Conservation (phyloP, 345 rosid genomes). For the Toxicodendron radicans region DNA sequence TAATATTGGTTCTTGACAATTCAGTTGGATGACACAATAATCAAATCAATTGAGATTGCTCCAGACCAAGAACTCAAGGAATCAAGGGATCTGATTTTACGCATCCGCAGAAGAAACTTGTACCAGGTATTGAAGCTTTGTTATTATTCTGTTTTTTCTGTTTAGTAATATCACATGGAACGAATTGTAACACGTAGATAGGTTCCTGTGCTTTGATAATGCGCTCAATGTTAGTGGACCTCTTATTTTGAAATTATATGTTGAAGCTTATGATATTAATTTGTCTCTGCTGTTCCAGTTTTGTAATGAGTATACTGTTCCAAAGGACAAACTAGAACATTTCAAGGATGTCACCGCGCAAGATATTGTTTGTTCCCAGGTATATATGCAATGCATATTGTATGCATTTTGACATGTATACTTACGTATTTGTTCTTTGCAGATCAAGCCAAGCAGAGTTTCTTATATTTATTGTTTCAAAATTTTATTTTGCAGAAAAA, state of each 20-base stretch:
- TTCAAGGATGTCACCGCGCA: constrained; percentile 78
- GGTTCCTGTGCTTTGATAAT: neutral
- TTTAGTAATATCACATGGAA: no score
- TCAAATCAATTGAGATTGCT: constrained; percentile 82
- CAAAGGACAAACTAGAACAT: constrained; percentile 75
- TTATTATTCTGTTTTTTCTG: constrained; percentile 9
- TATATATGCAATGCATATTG: constrained; percentile 18
- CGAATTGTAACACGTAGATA: neutral
- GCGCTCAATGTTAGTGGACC: neutral
- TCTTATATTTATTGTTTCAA: constrained; percentile 9
- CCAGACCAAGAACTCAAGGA: constrained; percentile 70
- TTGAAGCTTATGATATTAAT: neutral
- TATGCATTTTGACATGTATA: neutral
- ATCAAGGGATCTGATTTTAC: constrained; percentile 73
- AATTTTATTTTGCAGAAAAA: constrained; percentile 47
- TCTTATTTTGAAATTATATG: neutral
- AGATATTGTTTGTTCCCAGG: constrained; percentile 96
- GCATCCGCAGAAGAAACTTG: constrained; percentile 82
- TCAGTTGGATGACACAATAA: constrained; percentile 87
- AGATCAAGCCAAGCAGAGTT: neutral
- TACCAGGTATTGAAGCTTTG: constrained; percentile 58
- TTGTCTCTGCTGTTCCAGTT: constrained; percentile 53
- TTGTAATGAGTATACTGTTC: constrained; percentile 94
- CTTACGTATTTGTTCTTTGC: neutral
- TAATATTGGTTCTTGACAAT: constrained; percentile 23